These are phyloP conservation scores for Pseudozyma tsukubaensis DNA, from an alignment of 1,284 basidiomycete genomes.

Conservation along the genomic window DNA sequence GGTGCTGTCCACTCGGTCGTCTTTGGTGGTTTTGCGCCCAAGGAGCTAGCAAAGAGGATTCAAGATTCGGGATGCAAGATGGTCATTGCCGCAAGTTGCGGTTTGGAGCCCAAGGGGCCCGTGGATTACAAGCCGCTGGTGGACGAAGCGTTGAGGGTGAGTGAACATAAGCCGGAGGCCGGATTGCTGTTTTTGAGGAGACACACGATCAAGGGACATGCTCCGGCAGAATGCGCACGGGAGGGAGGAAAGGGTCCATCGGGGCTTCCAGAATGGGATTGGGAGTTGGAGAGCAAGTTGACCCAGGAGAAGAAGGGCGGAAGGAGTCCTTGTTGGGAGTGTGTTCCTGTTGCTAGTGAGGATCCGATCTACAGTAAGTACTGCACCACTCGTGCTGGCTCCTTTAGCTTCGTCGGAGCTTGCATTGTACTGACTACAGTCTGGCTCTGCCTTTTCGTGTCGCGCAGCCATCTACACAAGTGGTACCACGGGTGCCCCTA, in stretches of 20 bases:
- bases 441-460: background rate
- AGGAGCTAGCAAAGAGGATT: constrained; percentile 64
- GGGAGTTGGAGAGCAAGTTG: constrained; percentile 49
- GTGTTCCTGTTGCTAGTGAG: constrained; percentile 55
- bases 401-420: background rate
- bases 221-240: constrained; percentile 22
- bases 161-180: constrained; percentile 52
- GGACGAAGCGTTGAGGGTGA: constrained; percentile 51
- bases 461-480: constrained; percentile 50
- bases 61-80: constrained; percentile 58
- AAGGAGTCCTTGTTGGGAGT: constrained; percentile 50
- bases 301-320: constrained; percentile 32
- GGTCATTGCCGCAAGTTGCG: constrained; percentile 61
- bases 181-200: constrained; percentile 54
- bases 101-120: constrained; percentile 62
- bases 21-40: constrained; percentile 65
- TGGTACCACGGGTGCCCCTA: constrained; percentile 63
- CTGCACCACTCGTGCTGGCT: background rate
- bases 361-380: constrained; percentile 54
- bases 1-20: constrained; percentile 67
- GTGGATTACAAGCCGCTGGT: constrained; percentile 65
- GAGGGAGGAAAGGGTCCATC: constrained; percentile 28
- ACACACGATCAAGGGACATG: constrained; percentile 56
- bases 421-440: background rate
- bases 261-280: constrained; percentile 56